phyloP scores from a whole-genome alignment of 1,284 basidiomycete genomes.

The Flammula alnicola region DNA sequence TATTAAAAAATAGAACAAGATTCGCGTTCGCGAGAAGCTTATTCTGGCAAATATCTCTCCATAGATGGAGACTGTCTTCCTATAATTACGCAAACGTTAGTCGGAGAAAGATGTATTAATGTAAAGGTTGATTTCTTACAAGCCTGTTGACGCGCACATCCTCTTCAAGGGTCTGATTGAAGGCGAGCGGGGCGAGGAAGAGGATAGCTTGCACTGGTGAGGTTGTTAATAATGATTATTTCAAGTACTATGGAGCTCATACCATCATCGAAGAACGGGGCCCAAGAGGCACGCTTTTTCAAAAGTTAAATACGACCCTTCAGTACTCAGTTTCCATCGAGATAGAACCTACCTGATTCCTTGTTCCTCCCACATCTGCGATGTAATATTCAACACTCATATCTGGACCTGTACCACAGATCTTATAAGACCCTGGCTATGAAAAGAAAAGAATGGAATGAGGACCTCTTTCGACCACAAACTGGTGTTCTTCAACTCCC shows the following conservation, averaged over 20 bases:
- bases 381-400: constrained; percentile 63
- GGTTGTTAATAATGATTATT: background rate
- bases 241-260: constrained; percentile 7
- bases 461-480: constrained; percentile 56
- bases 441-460: background rate
- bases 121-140: constrained; percentile 30
- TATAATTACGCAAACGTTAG: constrained; percentile 24
- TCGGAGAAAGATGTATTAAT: constrained; percentile 1
- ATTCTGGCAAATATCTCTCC: constrained; percentile 66
- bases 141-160: constrained; percentile 47
- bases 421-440: constrained; percentile 11
- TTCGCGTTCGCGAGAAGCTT: constrained; percentile 57
- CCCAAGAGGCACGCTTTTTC: constrained; percentile 59
- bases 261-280: constrained; percentile 70
- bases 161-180: constrained; percentile 50
- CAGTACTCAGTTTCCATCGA: background rate
- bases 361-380: constrained; percentile 70
- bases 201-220: constrained; percentile 50
- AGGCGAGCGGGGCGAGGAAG: constrained; percentile 50
- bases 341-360: constrained; percentile 46
- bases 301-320: background rate
- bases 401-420: constrained; percentile 28
- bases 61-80: constrained; percentile 67
- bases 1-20: constrained; percentile 72
- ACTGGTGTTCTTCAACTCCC: constrained; percentile 70